Base-by-base conservation (phyloP, 1,284 basidiomycete genomes). In the Ganoderma lucidum region DNA sequence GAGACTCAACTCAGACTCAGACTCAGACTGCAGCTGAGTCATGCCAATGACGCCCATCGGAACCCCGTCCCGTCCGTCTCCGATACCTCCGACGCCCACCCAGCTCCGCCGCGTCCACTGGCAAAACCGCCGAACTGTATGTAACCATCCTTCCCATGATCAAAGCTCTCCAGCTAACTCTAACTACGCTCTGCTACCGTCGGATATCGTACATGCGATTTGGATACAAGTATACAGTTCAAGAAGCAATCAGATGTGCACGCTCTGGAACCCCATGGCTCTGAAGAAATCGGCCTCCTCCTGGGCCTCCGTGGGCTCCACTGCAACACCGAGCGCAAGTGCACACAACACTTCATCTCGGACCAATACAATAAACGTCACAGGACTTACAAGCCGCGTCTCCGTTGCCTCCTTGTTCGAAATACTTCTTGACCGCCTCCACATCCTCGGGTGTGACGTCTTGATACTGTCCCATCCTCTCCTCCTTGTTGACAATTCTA, bases 361-460 rank as follows among this genome's bases (percentile, higher is more conserved):
- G 4, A 4, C 6, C 32, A 8, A 3, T 9, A 39, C 15, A 48
- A 15, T 9, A 9, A 30, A 12, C 19, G 8, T 12, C 32, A 39
- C 9, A 19, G 12, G 9, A 66, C 64, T 61, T 41, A 66, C 64
- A 14, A 53, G 59, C 59, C 19, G 30, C 59, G 12, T 53, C 14
- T 15, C 61, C 68, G 28, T 56, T 23, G 9, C 51, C 41, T 55
- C 61, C 58, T 28, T 69, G 48, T 30, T n/a, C 51, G 55, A 63
- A 64, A 42, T 64, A 66, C n/a, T 56, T 56, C 42, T 64, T 63
- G 23, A 62, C 6, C 45, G 42, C 60, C 42, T 55, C 35, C 17
- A 69, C 32, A n/a, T 65, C 67, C 2, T 62, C 63, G n/a, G 23
- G n/a, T 6, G 48, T 69, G n/a, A 63, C 30, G 62, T 69, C 67